Conservation (phyloP, 495 filamentous ascomycete species). For the Penicillium pancosmium region DNA sequence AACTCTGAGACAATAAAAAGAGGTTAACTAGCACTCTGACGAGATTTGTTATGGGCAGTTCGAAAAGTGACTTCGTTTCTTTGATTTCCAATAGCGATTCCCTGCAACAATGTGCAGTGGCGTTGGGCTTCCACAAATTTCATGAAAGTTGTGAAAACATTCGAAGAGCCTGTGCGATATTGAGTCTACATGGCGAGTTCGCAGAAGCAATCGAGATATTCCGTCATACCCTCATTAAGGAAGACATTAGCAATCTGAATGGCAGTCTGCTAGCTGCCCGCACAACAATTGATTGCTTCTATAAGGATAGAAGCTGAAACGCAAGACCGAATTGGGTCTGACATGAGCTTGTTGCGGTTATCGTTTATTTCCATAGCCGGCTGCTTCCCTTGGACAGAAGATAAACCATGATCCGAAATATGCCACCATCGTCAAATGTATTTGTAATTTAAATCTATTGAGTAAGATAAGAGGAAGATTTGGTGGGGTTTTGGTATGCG, state of each 20-base stretch:
- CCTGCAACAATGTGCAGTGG: neutral
- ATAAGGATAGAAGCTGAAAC: neutral
- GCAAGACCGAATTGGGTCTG: slow-evolving; percentile 1
- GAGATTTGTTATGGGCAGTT: neutral
- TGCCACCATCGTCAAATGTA: neutral
- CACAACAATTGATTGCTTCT: neutral
- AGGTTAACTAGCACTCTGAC: neutral
- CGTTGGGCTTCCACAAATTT: slow-evolving; percentile 1
- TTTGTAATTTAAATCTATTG: neutral
- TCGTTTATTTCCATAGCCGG: neutral
- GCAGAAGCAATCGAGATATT: neutral
- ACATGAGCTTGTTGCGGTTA: neutral
- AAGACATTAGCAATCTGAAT: neutral
- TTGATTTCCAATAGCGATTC: neutral
- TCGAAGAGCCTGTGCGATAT: neutral
- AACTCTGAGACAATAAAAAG: neutral
- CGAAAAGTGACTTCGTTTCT: neutral
- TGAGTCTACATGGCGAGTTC: slow-evolving; percentile 1
- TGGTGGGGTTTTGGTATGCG: neutral
- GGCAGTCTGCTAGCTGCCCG: neutral
- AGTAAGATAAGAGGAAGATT: neutral
- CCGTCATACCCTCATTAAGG: neutral
- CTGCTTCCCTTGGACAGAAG: neutral
- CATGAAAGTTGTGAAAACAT: slow-evolving; percentile 1
- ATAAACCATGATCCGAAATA: neutral